Percentiles rank a stretch among this genome's conserved stretches.
Conservation (phyloP, 495 filamentous ascomycete species). For the Neurospora sp. region DNA sequence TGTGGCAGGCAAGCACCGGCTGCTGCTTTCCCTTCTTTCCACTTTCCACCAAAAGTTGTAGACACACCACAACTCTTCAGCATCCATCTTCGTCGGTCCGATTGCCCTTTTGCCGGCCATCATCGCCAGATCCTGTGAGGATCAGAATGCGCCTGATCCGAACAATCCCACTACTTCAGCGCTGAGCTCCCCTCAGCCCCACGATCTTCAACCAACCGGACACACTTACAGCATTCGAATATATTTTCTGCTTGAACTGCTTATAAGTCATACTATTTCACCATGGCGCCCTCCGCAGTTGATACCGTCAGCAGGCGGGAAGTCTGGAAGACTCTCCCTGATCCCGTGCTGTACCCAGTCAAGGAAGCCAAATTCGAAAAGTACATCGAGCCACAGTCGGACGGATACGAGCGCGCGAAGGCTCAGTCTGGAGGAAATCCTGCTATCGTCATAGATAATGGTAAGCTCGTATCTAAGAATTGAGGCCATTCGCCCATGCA, state of each 20-base stretch:
- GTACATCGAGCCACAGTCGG: slow-evolving; percentile 53
- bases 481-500: background rate
- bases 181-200: background rate
- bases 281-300: slow-evolving; percentile 36
- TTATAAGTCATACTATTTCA: background rate
- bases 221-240: background rate
- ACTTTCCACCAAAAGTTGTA: background rate
- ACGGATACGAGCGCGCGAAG: slow-evolving; percentile 55
- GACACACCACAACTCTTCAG: background rate
- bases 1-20: background rate
- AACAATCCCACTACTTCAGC: background rate
- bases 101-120: background rate
- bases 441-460: slow-evolving; percentile 98
- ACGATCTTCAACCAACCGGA: background rate
- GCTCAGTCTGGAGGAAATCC: slow-evolving; percentile 32
- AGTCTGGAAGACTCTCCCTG: slow-evolving; percentile 31
- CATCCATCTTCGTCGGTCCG: background rate
- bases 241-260: background rate
- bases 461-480: slow-evolving; percentile 32
- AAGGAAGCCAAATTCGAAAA: slow-evolving; percentile 73
- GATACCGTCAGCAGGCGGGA: slow-evolving; percentile 24
- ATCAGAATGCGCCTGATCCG: background rate
- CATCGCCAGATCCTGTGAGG: background rate
- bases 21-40: background rate
- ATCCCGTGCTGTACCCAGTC: slow-evolving; percentile 38